Evolutionary conservation across 2,329 filamentous ascomycete genomes (phyloP).

Genomic region (Aureobasidium sp.): DNA sequence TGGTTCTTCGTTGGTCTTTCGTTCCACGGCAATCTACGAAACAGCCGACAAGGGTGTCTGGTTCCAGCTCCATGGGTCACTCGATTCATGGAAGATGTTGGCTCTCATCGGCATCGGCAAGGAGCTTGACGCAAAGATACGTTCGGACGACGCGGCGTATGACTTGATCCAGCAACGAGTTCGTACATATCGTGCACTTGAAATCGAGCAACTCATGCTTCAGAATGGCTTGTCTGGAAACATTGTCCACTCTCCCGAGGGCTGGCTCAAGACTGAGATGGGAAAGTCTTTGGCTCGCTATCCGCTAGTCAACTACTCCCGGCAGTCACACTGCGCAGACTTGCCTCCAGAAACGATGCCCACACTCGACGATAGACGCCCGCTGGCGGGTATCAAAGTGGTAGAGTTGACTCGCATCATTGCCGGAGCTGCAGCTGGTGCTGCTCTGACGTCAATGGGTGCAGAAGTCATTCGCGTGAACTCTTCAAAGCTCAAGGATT

Average conservation of each 20-base stretch:
- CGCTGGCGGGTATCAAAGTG: constrained; percentile 14
- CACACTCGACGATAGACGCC: constrained; percentile 16
- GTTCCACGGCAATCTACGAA: constrained; percentile 42
- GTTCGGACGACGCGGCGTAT: constrained; percentile 28
- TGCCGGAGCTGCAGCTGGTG: constrained; percentile 10
- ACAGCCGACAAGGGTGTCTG: constrained; percentile 39
- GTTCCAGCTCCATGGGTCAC: constrained; percentile 47
- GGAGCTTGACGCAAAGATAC: constrained; percentile 27
- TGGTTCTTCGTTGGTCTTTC: constrained; percentile 32
- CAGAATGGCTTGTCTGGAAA: constrained; percentile 28
- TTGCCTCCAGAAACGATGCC: constrained; percentile 17
- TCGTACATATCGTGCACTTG: constrained; percentile 31
- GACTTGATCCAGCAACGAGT: constrained; percentile 29
- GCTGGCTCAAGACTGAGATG: constrained; percentile 40
- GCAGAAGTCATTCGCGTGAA: constrained; percentile 11
- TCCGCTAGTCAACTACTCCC: constrained; percentile 39
- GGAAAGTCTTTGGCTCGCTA: constrained; percentile 37
- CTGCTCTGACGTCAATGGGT: constrained; percentile 10
- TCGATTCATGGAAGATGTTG: constrained; percentile 39
- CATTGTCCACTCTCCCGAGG: constrained; percentile 39
- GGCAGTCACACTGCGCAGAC: constrained; percentile 13
- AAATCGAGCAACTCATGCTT: constrained; percentile 32
- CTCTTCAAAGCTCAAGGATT: constrained; percentile 1
- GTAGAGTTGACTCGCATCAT: constrained; percentile 15
- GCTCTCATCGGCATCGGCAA: constrained; percentile 38